Evolutionary conservation across 169 alveolate genomes (phyloP), one percentile per base, ranked within the genome.

Genomic region (Plasmodium chabaudi): DNA sequence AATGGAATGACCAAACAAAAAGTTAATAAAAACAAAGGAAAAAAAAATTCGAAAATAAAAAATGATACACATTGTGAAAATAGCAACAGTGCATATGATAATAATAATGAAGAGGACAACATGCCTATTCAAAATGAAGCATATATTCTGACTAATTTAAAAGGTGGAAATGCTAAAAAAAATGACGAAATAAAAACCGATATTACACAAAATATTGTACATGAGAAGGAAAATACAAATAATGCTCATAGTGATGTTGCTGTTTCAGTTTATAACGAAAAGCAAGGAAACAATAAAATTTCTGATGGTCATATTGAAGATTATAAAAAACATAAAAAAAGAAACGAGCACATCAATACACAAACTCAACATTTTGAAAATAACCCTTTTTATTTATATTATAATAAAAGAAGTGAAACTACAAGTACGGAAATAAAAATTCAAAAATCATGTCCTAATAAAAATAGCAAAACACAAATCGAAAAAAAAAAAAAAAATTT

Each of bases 341-440:
- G 42, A 34, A 34, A 34, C 7, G 42, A 34, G 0, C 7, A 1
- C 42, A 34, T 0, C 42, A 34, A 34, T 34, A 34, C 42, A 34
- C 42, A 34, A 34, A 4, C 42, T 4, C 42, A 34, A 4, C 42
- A 23, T 49, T 23, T 57, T 9, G 49, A 72, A 15, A 72, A 72
- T 34, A 72, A 72, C 49, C 87, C 87, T 27, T 72, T 57, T 63
- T 57, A 23, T 60, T 49, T 72, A 42, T 25, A 19, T 59, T 57
- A 57, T 27, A 13, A 34, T 46, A 56, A 42, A 39, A 72, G 44
- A 17, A 46, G 34, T 34, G 23, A 63, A 42, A 56, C 39, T 47
- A 72, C 49, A 63, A 64, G 56, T 72, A 19, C 49, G 15, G 19
- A 39, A 15, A 17, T 17, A 44, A 72, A 59, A 7, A 53, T n/a